phyloP scores from a whole-genome alignment of 352 stramenopile genomes.

The Pythium rishiriense region DNA sequence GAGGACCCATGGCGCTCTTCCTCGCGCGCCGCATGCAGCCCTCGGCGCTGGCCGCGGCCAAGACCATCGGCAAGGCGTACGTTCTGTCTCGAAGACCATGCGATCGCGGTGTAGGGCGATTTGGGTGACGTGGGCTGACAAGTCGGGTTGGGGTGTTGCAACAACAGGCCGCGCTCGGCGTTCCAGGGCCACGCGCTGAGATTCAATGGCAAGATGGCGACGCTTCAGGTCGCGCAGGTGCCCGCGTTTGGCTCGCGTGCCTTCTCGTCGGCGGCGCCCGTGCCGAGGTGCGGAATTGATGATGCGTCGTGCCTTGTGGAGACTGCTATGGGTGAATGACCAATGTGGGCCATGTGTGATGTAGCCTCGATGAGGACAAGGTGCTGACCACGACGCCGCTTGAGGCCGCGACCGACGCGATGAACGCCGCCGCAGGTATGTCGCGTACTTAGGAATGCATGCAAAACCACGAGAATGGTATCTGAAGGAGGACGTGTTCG shows the following conservation, averaged over 20 bases:
- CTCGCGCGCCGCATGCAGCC: constrained; percentile 67
- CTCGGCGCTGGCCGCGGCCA: constrained; percentile 31
- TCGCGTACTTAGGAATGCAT: neutral
- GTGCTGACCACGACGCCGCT: constrained; percentile 36
- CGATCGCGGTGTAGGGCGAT: neutral
- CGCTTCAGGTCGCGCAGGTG: constrained; percentile 50
- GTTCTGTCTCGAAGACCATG: neutral
- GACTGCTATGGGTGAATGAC: too few species aligned
- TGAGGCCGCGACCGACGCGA: constrained; percentile 45
- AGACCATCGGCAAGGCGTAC: constrained; percentile 23
- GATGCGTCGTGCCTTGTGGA: neutral
- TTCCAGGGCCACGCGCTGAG: constrained; percentile 34
- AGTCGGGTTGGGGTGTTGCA: neutral
- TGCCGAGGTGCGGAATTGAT: constrained; percentile 36
- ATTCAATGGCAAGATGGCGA: constrained; percentile 45
- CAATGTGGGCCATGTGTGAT: constrained; percentile 26
- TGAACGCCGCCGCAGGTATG: constrained; percentile 45
- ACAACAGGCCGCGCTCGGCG: constrained; percentile 25
- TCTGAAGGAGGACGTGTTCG: neutral
- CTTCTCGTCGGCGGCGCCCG: constrained; percentile 58
- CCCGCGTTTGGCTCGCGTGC: constrained; percentile 46
- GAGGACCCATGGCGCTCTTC: constrained; percentile 63
- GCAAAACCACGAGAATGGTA: neutral
- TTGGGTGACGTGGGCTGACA: neutral
- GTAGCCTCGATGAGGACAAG: constrained; percentile 43